Conservation (phyloP, 2,329 filamentous ascomycete genomes). For the Alternaria sp. region DNA sequence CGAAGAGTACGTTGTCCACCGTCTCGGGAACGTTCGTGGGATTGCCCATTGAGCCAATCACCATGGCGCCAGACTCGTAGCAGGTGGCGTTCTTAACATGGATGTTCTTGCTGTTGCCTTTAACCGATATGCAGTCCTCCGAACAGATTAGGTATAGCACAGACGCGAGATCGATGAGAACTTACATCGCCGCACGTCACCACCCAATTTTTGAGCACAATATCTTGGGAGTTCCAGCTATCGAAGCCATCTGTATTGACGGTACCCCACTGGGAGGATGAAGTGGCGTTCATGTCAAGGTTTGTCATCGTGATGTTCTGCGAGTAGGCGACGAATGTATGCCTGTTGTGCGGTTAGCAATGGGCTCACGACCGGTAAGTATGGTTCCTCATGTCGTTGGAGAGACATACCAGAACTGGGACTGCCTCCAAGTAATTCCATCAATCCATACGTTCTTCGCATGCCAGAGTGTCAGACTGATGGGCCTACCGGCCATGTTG, state of each 20-base stretch:
- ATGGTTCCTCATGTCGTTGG: background rate
- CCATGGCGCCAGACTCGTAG: conserved; percentile 64
- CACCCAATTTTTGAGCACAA: conserved; percentile 56
- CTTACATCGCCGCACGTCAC: conserved; percentile 42
- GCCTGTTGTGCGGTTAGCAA: conserved; percentile 28
- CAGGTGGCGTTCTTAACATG: conserved; percentile 67
- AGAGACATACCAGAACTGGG: conserved; percentile 56
- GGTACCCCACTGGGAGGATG: conserved; percentile 53
- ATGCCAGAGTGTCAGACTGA: conserved; percentile 55
- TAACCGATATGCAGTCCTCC: conserved; percentile 66
- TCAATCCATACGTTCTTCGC: conserved; percentile 56
- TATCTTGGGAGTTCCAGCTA: conserved; percentile 59
- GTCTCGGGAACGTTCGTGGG: conserved; percentile 62
- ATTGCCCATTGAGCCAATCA: conserved; percentile 66
- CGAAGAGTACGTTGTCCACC: conserved; percentile 58
- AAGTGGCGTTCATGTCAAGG: conserved; percentile 59
- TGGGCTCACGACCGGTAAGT: background rate
- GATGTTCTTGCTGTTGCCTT: conserved; percentile 65
- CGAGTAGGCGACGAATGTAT: conserved; percentile 55
- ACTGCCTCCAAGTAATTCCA: conserved; percentile 52
- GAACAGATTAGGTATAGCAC: conserved; percentile 46
- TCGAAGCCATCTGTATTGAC: conserved; percentile 61
- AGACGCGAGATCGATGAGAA: conserved; percentile 15
- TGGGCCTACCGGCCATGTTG: conserved; percentile 55
- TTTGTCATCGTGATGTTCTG: conserved; percentile 61